These are phyloP conservation scores for Rhodotorula sp. DNA, from an alignment of 1,284 basidiomycete species.

Conservation along the genomic window DNA sequence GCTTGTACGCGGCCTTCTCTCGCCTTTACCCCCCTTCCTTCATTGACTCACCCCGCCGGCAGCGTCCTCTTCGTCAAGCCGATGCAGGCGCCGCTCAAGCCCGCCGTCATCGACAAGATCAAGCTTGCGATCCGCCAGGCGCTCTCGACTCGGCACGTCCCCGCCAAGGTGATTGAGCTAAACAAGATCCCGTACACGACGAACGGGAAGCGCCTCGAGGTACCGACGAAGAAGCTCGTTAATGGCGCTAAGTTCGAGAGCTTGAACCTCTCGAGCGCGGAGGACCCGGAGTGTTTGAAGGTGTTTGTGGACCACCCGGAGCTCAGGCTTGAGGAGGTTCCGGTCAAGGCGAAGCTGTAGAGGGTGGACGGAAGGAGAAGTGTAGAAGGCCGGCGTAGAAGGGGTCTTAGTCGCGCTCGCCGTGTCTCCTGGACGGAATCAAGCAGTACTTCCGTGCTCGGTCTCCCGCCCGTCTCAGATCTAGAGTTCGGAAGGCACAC, in stretches of 20 bases:
- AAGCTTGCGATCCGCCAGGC: conserved; percentile 31
- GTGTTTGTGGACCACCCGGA: conserved; percentile 42
- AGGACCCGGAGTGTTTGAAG: conserved; percentile 36
- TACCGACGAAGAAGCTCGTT: conserved; percentile 68
- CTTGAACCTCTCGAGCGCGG: conserved; percentile 38
- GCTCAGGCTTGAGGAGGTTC: conserved; percentile 6
- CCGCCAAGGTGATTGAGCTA: conserved; percentile 31
- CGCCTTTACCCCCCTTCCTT: too few relatives aligned
- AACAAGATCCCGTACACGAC: conserved; percentile 62
- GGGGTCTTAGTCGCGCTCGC: background rate
- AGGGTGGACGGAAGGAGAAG: background rate
- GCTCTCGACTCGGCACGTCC: conserved; percentile 40
- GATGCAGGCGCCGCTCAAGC: conserved; percentile 59
- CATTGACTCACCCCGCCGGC: background rate
- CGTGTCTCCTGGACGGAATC: background rate
- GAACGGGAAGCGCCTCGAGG: conserved; percentile 80
- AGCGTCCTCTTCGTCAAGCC: conserved; percentile 74
- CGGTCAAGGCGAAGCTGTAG: conserved; percentile 33
- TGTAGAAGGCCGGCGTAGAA: background rate
- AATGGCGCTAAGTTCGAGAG: conserved; percentile 37
- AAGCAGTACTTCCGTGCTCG: background rate
- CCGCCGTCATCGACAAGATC: conserved; percentile 59
- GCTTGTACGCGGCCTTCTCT: conserved; percentile 56
- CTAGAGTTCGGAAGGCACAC: too few relatives aligned
- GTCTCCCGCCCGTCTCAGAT: too few relatives aligned